Evolutionary conservation across 306 rosid species (phyloP).

Genomic region (Myrica gale): DNA sequence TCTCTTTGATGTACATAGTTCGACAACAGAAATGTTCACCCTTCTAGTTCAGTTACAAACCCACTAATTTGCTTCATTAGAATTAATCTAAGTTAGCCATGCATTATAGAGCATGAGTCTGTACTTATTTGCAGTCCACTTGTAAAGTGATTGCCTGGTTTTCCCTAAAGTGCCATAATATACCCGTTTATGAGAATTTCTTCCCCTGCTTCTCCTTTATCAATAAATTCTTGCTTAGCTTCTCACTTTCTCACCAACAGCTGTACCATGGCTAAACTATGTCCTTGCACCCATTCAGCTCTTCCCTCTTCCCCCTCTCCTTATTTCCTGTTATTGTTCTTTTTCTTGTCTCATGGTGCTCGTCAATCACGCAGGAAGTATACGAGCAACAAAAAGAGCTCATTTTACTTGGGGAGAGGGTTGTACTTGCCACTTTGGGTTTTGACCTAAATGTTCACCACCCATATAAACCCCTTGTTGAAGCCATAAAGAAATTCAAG

Average conservation of each 20-base stretch:
- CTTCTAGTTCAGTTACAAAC: background rate
- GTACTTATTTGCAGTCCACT: background rate
- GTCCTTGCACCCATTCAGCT: background rate
- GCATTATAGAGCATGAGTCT: background rate
- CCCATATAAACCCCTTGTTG: slow-evolving; percentile 98
- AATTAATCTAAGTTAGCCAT: background rate
- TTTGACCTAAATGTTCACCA: slow-evolving; percentile 91
- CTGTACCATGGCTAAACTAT: slow-evolving; percentile 10
- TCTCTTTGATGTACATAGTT: background rate
- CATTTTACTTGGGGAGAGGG: slow-evolving; percentile 86
- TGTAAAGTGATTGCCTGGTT: background rate
- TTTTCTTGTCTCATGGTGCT: slow-evolving; percentile 1
- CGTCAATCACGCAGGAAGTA: slow-evolving; percentile 69
- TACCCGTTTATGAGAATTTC: background rate
- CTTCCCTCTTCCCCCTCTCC: background rate
- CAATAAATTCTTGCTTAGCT: background rate
- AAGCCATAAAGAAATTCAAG: slow-evolving; percentile 96
- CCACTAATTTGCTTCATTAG: background rate
- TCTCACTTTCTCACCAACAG: background rate
- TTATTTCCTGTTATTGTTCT: background rate
- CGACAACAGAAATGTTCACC: background rate
- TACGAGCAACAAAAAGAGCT: slow-evolving; percentile 93
- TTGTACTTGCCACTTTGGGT: slow-evolving; percentile 95
- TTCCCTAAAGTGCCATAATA: background rate
- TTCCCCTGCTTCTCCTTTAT: background rate